Evolutionary conservation across 768 basidiomycete genomes (phyloP).

Genomic region (Boletus patriciae): DNA sequence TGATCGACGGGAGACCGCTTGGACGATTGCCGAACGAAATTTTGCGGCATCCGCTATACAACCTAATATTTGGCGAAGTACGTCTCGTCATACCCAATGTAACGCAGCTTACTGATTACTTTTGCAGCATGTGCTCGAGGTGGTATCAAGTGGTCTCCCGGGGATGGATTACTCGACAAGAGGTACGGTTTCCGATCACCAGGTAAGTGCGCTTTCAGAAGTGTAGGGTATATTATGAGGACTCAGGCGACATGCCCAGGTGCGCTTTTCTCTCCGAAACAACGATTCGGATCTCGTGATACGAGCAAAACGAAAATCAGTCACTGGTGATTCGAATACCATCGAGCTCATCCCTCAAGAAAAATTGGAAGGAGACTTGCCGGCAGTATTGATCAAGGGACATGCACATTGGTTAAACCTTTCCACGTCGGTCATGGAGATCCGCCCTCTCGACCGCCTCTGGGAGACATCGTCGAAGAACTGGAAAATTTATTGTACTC

Average conservation of each 20-base stretch:
- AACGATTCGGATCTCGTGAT: constrained; percentile 16
- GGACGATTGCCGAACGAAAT: constrained; percentile 24
- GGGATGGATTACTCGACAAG: constrained; percentile 30
- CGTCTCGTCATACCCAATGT: background rate
- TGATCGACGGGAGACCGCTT: constrained; percentile 29
- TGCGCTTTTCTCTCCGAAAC: constrained; percentile 23
- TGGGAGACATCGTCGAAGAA: constrained; percentile 30
- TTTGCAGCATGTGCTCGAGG: constrained; percentile 20
- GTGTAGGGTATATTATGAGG: background rate
- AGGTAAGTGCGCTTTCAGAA: constrained; percentile 8
- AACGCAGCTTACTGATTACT: background rate
- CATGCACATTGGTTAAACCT: constrained; percentile 35
- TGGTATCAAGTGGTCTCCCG: constrained; percentile 23
- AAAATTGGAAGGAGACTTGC: constrained; percentile 27
- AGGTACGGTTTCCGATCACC: constrained; percentile 14
- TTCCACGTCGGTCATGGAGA: constrained; percentile 21
- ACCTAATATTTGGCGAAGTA: constrained; percentile 23
- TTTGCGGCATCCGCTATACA: constrained; percentile 21
- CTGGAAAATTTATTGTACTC: constrained; percentile 24
- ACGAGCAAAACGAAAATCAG: constrained; percentile 1
- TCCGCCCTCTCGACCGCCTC: constrained; percentile 24
- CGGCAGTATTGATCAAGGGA: constrained; percentile 19
- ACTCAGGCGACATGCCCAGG: constrained; percentile 5
- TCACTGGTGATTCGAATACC: background rate
- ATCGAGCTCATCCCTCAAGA: constrained; percentile 29